These are phyloP conservation scores for Globisporangium yorkense DNA, from an alignment of 352 stramenopile genomes.

Conservation along the genomic window DNA sequence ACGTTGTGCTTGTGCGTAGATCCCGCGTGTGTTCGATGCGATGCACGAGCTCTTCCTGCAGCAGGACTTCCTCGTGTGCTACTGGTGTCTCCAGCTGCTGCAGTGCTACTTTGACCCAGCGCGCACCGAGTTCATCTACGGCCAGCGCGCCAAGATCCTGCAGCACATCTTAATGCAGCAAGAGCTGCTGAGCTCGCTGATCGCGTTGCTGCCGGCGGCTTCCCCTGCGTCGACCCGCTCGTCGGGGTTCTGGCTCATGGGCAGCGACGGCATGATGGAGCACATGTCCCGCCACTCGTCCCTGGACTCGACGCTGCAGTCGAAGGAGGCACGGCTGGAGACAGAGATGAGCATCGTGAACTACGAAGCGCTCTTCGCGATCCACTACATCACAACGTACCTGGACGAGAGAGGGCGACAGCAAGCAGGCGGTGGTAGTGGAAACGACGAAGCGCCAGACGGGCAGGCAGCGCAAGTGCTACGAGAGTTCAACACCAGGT, in stretches of 20 bases:
- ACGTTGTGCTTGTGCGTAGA: slow-evolving; percentile 15
- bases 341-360: slow-evolving; percentile 65
- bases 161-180: slow-evolving; percentile 50
- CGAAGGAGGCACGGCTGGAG: slow-evolving; percentile 58
- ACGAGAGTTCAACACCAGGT: slow-evolving; percentile 1
- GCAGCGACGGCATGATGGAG: slow-evolving; percentile 15
- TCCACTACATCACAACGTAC: slow-evolving; percentile 57
- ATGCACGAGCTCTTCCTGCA: slow-evolving; percentile 51
- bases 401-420: slow-evolving; percentile 25
- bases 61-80: slow-evolving; percentile 52
- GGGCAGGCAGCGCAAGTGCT: slow-evolving; percentile 5
- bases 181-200: slow-evolving; percentile 36
- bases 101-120: slow-evolving; percentile 57
- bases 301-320: slow-evolving; percentile 25
- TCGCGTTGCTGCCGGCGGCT: slow-evolving; percentile 47
- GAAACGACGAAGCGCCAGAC: slow-evolving; percentile 10
- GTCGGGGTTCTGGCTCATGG: slow-evolving; percentile 41
- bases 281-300: slow-evolving; percentile 12
- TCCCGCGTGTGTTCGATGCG: slow-evolving; percentile 41
- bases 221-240: slow-evolving; percentile 30
- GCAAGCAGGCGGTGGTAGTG: slow-evolving; percentile 15
- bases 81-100: slow-evolving; percentile 63
- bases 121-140: slow-evolving; percentile 19
- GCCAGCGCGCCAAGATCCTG: slow-evolving; percentile 46
- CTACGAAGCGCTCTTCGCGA: slow-evolving; percentile 59